A percentile compares a stretch with the other conserved stretches of the same genome.
phyloP scores from a whole-genome alignment of 2,329 filamentous ascomycete species.

The Fusarium nanum region DNA sequence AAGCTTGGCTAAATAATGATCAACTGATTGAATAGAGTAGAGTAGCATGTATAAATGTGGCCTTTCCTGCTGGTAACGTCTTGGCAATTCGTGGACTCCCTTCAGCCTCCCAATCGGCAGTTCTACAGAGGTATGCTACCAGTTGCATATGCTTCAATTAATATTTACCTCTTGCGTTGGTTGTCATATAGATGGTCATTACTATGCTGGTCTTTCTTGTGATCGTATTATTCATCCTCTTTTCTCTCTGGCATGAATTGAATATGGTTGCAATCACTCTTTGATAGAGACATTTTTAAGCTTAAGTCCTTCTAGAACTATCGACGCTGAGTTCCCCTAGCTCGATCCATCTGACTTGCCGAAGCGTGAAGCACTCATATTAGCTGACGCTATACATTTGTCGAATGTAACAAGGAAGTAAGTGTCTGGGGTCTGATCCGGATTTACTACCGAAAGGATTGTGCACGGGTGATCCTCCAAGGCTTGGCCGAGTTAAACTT shows the following conservation, averaged over 20 bases:
- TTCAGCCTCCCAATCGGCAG: neutral
- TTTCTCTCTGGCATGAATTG: neutral
- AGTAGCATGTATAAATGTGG: neutral
- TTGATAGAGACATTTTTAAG: neutral
- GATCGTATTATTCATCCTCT: neutral
- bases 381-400: neutral
- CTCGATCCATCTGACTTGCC: fast-evolving
- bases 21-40: neutral
- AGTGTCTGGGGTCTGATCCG: neutral
- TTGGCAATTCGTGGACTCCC: neutral
- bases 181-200: fast-evolving
- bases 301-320: neutral
- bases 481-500: neutral
- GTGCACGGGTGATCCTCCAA: neutral
- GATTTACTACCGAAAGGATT: neutral
- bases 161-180: neutral
- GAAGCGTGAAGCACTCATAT: neutral
- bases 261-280: neutral
- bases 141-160: neutral
- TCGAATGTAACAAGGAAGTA: neutral
- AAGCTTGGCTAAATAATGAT: neutral
- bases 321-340: neutral
- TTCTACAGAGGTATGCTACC: neutral
- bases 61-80: neutral
- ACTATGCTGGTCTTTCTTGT: neutral